Conservation (phyloP, 306 rosid genomes). For the Alnus glutinosa region DNA sequence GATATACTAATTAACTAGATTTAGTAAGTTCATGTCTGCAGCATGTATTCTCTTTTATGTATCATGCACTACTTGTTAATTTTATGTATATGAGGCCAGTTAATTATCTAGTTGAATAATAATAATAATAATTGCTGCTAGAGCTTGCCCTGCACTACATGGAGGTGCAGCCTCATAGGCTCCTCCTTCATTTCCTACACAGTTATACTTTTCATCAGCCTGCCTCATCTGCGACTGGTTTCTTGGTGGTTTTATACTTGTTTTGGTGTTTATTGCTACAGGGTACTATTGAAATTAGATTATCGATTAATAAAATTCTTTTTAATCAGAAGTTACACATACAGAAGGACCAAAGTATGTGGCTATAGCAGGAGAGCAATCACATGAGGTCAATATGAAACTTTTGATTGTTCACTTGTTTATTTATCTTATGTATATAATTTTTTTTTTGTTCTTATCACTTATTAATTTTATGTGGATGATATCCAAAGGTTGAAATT, state of each 20-base stretch:
- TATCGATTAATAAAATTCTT: conserved; percentile 26
- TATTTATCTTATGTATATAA: conserved; percentile 2
- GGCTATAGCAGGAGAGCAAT: conserved; percentile 77
- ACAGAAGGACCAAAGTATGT: conserved; percentile 55
- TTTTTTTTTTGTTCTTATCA: not conserved
- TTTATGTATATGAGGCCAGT: not conserved
- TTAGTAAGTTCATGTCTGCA: not conserved
- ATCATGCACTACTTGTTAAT: not conserved
- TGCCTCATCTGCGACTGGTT: conserved; percentile 8
- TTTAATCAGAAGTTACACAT: conserved; percentile 35
- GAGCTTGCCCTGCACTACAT: not conserved
- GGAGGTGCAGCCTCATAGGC: conserved; percentile 23
- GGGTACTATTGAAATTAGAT: conserved; percentile 8
- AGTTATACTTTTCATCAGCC: not conserved
- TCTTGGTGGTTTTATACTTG: conserved; percentile 22
- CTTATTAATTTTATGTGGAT: conserved; percentile 31
- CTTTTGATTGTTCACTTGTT: conserved; percentile 27
- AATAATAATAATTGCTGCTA: not conserved
- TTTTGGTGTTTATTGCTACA: conserved; percentile 3
- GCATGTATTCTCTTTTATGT: not conserved
- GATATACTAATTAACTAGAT: not conserved
- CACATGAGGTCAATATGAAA: conserved; percentile 61
- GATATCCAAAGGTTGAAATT: conserved; percentile 69
- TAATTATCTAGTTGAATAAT: not conserved
- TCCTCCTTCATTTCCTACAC: not conserved